These are phyloP conservation scores for Saturnispora gosingensis DNA, from an alignment of 805 yeast species.

Conservation along the genomic window DNA sequence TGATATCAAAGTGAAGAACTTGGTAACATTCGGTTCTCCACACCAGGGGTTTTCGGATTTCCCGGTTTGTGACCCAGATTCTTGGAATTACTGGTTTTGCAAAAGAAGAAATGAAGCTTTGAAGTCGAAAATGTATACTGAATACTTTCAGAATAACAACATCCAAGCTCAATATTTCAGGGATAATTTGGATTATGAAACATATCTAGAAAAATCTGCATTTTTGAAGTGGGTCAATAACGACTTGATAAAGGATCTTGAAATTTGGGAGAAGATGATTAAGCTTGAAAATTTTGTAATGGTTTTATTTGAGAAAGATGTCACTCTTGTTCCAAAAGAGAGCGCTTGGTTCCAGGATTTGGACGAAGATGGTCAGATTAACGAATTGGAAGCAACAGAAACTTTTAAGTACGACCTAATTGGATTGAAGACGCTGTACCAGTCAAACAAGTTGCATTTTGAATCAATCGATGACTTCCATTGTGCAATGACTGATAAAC, in stretches of 20 bases:
- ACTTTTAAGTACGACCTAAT: conserved; percentile 46
- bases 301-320: conserved; percentile 51
- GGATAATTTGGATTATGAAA: conserved; percentile 40
- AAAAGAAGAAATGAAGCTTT: conserved; percentile 42
- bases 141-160: conserved; percentile 44
- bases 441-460: conserved; percentile 37
- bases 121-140: conserved; percentile 52
- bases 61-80: conserved; percentile 45
- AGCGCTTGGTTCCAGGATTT: conserved; percentile 58
- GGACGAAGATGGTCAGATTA: conserved; percentile 33
- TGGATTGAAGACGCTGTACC: conserved; percentile 45
- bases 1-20: conserved; percentile 35
- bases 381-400: conserved; percentile 40
- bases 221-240: conserved; percentile 63
- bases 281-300: conserved; percentile 46
- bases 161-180: conserved; percentile 74
- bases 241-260: conserved; percentile 32
- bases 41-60: conserved; percentile 68
- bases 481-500: conserved; percentile 52
- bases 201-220: conserved; percentile 45
- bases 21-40: conserved; percentile 75
- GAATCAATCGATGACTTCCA: conserved; percentile 48
- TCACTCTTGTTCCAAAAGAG: conserved; percentile 64
- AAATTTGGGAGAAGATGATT: conserved; percentile 36
- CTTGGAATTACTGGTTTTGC: conserved; percentile 44